Base-by-base conservation (phyloP, 2,329 filamentous ascomycete genomes). In the Ceratocystis diversiconidia region DNA sequence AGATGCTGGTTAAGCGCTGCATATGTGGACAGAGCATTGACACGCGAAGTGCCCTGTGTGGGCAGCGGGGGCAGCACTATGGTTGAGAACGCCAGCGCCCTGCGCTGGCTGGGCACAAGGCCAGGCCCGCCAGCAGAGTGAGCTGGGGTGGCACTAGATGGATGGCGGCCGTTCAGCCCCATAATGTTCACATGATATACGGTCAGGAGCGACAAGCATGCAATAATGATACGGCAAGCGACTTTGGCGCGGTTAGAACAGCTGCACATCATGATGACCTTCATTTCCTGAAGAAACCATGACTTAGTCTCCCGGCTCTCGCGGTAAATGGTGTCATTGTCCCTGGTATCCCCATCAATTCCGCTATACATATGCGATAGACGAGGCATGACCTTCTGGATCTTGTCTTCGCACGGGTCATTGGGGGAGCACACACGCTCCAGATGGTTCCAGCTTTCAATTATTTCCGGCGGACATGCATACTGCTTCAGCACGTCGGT, bases 181-280 rank as follows among this genome's bases (percentile, higher is more conserved):
- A 60, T 25, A 6, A 64, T 52, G 41, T 61, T 66, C 5, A 66
- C 48, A 8, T 66, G 61, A 12, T 64, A 66, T 7, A 66, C 61
- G 19, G 32, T 43, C 19, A 66, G 25, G n/a, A 66, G 57, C 10
- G 61, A 50, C 32, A 63, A 50, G 46, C 65, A 66, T 19, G 50
- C n/a, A 22, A 63, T 61, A 10, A 66, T 63, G 22, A 66, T 61
- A 0, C 36, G 12, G 17, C 55, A 46, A 19, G 65, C 61, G 2
- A 48, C 46, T 17, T 57, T 36, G 3, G 55, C 50, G 4, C 48
- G 30, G 15, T 61, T 59, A 30, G 65, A 66, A 44, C 61, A 66
- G 17, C 12, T 50, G 57, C 65, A 66, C 25, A 22, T 32, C 17
- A 46, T 60, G 25, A 44, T 50, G 19, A 19, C 15, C 17, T 64